Percentiles rank a stretch among this genome's conserved stretches.
Conservation (phyloP, 805 yeast species). For the Kazachstania martiniae region DNA sequence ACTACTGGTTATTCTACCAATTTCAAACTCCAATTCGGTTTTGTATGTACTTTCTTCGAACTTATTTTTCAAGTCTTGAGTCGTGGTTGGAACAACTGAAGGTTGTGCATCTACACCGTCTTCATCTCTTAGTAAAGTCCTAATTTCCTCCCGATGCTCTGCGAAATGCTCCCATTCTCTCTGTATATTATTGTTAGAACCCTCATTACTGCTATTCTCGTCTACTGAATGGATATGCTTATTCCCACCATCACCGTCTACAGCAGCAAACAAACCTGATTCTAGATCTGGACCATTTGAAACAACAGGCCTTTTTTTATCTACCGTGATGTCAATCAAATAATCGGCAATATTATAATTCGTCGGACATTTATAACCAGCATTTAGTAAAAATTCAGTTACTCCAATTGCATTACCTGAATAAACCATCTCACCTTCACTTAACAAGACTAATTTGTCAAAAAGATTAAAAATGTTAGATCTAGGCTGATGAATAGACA, state of each 20-base stretch:
- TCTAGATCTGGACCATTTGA: constrained; percentile 1
- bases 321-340: constrained; percentile 81
- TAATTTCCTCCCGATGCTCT: constrained; percentile 63
- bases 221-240: background rate
- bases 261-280: constrained; percentile 1
- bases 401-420: constrained; percentile 78
- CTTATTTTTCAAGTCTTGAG: constrained; percentile 14
- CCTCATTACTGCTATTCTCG: background rate
- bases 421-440: constrained; percentile 78
- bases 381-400: constrained; percentile 58
- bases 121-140: constrained; percentile 17
- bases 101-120: constrained; percentile 12
- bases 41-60: constrained; percentile 27
- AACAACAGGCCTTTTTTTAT: constrained; percentile 9
- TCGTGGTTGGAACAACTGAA: constrained; percentile 10
- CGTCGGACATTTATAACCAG: constrained; percentile 74
- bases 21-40: constrained; percentile 13
- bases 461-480: constrained; percentile 89
- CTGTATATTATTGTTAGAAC: constrained; percentile 40
- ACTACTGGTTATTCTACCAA: background rate
- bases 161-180: constrained; percentile 85
- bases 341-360: constrained; percentile 94
- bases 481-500: constrained; percentile 95
- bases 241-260: background rate
- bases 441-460: constrained; percentile 68